These are phyloP conservation scores for Macadamia integrifolia DNA, from an alignment of 164 flowering plant species.

Conservation along the genomic window DNA sequence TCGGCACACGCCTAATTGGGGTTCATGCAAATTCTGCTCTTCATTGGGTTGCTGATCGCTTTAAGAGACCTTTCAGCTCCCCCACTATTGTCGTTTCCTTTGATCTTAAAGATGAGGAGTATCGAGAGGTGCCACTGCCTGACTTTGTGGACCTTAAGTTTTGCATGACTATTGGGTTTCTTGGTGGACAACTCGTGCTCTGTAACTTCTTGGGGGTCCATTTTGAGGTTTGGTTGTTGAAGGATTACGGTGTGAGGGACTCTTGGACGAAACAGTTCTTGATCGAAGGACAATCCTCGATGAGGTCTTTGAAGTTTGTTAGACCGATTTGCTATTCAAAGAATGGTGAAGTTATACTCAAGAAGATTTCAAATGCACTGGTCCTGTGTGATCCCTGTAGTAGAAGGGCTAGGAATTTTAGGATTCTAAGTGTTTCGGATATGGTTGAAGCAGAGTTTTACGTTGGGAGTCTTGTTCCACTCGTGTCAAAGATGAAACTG, in stretches of 20 bases:
- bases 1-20: too few species aligned
- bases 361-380: too few species aligned
- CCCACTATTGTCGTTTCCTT: slow-evolving; percentile 13
- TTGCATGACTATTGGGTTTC: slow-evolving; percentile 9
- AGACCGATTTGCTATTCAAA: slow-evolving; percentile 13
- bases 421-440: too few species aligned
- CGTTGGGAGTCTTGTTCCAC: too few species aligned
- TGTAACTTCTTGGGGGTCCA: neutral
- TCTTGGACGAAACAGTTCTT: slow-evolving; percentile 22
- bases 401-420: too few species aligned
- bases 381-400: too few species aligned
- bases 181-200: slow-evolving; percentile 14
- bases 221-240: slow-evolving; percentile 28
- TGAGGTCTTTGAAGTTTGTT: neutral
- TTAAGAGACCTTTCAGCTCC: too few species aligned
- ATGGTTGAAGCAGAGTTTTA: too few species aligned
- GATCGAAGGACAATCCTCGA: neutral
- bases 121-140: slow-evolving; percentile 12
- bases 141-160: neutral
- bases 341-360: slow-evolving; percentile 7
- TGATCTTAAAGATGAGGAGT: slow-evolving; percentile 18
- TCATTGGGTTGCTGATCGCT: slow-evolving; percentile 17
- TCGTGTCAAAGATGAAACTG: too few species aligned
- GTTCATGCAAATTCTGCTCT: slow-evolving; percentile 18
- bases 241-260: slow-evolving; percentile 24